Conservation (phyloP, 1,139 yeast genomes). For the Kodamaea anthophila region DNA sequence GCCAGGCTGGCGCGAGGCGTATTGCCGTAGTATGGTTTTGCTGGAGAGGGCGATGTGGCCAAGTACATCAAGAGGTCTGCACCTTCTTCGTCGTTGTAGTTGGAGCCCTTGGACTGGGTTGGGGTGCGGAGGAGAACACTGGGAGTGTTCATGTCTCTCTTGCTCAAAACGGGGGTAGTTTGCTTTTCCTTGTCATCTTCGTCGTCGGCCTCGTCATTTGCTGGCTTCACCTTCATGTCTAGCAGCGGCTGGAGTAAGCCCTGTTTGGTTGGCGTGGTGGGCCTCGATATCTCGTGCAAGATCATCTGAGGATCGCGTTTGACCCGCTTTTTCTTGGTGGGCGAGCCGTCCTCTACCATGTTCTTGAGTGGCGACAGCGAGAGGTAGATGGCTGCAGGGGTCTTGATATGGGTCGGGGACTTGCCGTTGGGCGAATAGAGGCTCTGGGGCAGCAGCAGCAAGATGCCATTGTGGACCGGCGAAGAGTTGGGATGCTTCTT, state of each 20-base stretch:
- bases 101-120: conserved; percentile 19
- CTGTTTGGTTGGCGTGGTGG: conserved; percentile 23
- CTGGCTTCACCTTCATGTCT: conserved; percentile 14
- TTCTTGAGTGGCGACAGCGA: conserved; percentile 32
- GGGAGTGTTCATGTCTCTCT: conserved; percentile 12
- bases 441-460: conserved; percentile 23
- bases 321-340: conserved; percentile 25
- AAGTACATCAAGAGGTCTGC: conserved; percentile 76
- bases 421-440: conserved; percentile 38
- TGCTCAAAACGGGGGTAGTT: conserved; percentile 34
- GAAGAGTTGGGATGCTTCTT: conserved; percentile 10
- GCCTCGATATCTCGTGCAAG: conserved; percentile 29
- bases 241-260: conserved; percentile 32
- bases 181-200: conserved; percentile 13
- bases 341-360: conserved; percentile 22
- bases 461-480: conserved; percentile 13
- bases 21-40: conserved; percentile 33
- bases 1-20: conserved; percentile 23
- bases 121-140: conserved; percentile 33
- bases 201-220: conserved; percentile 6
- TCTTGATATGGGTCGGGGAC: conserved; percentile 38
- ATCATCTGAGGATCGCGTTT: conserved; percentile 33
- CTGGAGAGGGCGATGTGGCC: conserved; percentile 84
- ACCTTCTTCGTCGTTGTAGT: conserved; percentile 59
- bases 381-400: conserved; percentile 30